Evolutionary conservation across 164 flowering plant genomes (phyloP).

Genomic region (Magnolia officinalis): DNA sequence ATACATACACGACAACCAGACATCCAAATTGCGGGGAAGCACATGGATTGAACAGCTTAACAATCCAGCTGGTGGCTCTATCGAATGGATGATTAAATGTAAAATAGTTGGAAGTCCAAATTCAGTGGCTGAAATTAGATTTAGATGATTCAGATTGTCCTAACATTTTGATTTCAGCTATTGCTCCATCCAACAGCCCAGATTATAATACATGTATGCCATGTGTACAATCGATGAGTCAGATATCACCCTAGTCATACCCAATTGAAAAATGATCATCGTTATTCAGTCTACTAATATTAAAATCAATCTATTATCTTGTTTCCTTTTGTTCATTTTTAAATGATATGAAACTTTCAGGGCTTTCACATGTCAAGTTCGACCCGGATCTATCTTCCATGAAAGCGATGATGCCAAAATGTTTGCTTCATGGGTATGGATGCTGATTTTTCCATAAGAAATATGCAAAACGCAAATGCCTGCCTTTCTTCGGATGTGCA

Average conservation of each 20-base stretch:
- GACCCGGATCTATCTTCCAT: conserved; percentile 85
- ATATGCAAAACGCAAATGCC: neutral
- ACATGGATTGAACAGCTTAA: neutral
- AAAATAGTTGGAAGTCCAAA: neutral
- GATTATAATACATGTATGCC: neutral
- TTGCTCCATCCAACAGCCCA: neutral
- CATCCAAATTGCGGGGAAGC: neutral
- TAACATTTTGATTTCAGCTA: neutral
- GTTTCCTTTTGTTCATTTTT: neutral
- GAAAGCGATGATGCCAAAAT: conserved; percentile 68
- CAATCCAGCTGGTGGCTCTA: too few species aligned
- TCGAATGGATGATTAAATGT: neutral
- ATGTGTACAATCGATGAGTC: neutral
- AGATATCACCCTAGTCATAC: neutral
- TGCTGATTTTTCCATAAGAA: neutral
- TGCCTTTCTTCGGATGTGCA: neutral
- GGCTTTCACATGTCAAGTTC: conserved; percentile 85
- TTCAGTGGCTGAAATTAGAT: neutral
- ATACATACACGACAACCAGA: neutral
- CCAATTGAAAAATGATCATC: neutral
- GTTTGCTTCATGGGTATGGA: conserved; percentile 92
- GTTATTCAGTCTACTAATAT: neutral
- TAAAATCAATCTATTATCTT: neutral
- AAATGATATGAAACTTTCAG: conserved; percentile 31
- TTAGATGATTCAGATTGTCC: neutral